Percentiles rank a stretch among this genome's conserved stretches.
Conservation (phyloP, 2,329 filamentous ascomycete species). For the Cladophialophora immunda region DNA sequence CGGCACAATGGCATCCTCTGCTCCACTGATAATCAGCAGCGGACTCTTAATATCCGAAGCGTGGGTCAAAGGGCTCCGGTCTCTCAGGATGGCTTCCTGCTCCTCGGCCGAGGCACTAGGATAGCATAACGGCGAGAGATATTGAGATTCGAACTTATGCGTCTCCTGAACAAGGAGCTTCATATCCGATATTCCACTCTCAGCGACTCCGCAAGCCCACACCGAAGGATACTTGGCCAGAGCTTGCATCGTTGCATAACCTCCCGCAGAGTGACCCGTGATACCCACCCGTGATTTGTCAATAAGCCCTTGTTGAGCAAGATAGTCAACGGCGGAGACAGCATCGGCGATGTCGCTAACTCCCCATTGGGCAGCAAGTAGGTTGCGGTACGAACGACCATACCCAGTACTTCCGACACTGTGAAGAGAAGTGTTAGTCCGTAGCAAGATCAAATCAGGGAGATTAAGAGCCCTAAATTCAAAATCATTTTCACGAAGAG, state of each 20-base stretch:
- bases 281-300: constrained; percentile 56
- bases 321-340: constrained; percentile 55
- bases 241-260: constrained; percentile 62
- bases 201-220: constrained; percentile 61
- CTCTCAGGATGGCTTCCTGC: constrained; percentile 50
- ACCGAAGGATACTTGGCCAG: constrained; percentile 56
- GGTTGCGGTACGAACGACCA: constrained; percentile 60
- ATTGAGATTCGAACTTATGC: constrained; percentile 66
- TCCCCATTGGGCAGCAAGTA: constrained; percentile 61
- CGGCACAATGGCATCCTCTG: constrained; percentile 3
- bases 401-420: constrained; percentile 63
- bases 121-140: constrained; percentile 58
- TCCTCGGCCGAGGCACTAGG: constrained; percentile 40
- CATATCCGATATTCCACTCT: constrained; percentile 63
- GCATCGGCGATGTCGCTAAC: constrained; percentile 61
- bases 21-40: constrained; percentile 49
- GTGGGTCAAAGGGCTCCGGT: constrained; percentile 60
- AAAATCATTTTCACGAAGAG: not conserved
- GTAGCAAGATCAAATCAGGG: constrained; percentile 47
- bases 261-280: constrained; percentile 62
- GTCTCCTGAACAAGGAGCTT: constrained; percentile 56
- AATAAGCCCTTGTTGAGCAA: constrained; percentile 51
- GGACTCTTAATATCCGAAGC: constrained; percentile 60
- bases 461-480: not conserved
- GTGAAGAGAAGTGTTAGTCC: constrained; percentile 60